These are phyloP conservation scores for Penicillium chermesinum DNA, from an alignment of 495 filamentous ascomycete species.

Conservation along the genomic window DNA sequence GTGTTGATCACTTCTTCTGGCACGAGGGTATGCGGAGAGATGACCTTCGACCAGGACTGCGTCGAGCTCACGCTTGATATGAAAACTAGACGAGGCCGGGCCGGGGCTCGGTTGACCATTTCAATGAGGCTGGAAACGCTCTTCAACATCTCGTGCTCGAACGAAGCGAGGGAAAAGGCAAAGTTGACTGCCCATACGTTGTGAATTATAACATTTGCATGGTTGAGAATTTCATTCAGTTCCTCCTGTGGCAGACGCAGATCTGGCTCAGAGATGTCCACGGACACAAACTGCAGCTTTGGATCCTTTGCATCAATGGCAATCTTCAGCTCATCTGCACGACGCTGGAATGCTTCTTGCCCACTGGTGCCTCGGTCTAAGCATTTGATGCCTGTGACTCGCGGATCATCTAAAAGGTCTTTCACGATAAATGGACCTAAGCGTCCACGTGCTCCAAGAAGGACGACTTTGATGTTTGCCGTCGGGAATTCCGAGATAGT, in stretches of 20 bases:
- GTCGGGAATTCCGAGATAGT: not conserved
- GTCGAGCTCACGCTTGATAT: constrained; percentile 41
- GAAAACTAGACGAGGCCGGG: constrained; percentile 45
- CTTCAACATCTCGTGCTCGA: constrained; percentile 44
- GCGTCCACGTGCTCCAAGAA: constrained; percentile 10
- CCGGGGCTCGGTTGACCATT: constrained; percentile 36
- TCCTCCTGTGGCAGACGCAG: constrained; percentile 35
- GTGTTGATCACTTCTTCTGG: constrained; percentile 40
- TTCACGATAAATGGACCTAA: constrained; percentile 11
- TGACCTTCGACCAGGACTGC: constrained; percentile 30
- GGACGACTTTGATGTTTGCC: constrained; percentile 7
- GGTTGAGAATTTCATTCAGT: constrained; percentile 29
- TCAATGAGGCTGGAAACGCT: constrained; percentile 45
- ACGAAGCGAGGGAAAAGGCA: constrained; percentile 46
- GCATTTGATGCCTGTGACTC: constrained; percentile 10
- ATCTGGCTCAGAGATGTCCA: constrained; percentile 38
- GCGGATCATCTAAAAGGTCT: constrained; percentile 10
- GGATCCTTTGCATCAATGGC: constrained; percentile 5
- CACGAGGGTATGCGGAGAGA: constrained; percentile 20
- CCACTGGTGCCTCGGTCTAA: constrained; percentile 8
- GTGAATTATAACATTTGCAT: constrained; percentile 49
- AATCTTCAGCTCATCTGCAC: constrained; percentile 6
- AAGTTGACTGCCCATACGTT: constrained; percentile 60
- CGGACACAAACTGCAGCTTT: constrained; percentile 12
- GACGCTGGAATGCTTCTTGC: constrained; percentile 4